Evolutionary conservation across 176 grass and related monocot genomes (phyloP).

Genomic region (Rhipidocladum racemiflorum): DNA sequence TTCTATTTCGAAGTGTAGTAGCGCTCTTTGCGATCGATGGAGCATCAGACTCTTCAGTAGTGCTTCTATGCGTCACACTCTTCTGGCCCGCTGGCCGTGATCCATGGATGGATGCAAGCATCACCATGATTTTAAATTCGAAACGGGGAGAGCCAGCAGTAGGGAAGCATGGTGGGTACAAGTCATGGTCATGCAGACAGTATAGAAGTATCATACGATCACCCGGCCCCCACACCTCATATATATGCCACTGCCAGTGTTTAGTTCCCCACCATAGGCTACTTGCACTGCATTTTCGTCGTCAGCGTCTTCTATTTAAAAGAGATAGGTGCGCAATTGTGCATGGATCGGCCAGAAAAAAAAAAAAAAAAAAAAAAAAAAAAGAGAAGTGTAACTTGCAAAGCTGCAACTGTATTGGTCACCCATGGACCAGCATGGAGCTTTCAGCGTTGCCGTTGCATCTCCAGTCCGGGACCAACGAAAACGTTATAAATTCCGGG

Average conservation of each 20-base stretch:
- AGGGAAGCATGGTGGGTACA: not conserved
- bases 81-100: not conserved
- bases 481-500: not conserved
- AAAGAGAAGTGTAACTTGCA: not conserved
- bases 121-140: not conserved
- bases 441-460: not conserved
- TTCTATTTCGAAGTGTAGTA: not conserved
- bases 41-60: not conserved
- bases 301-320: not conserved
- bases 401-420: not conserved
- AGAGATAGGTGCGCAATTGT: not conserved
- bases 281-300: not conserved
- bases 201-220: not conserved
- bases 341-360: not conserved
- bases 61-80: too few species aligned
- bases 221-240: not conserved
- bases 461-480: conserved; percentile 6
- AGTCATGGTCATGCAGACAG: not conserved
- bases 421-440: conserved; percentile 9
- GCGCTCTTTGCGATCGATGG: not conserved
- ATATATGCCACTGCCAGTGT: not conserved
- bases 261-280: not conserved
- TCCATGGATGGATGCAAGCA: not conserved
- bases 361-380: not conserved
- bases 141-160: not conserved